Base-by-base conservation (phyloP, 176 grass and related monocot genomes). In the Oryza longistaminata region DNA sequence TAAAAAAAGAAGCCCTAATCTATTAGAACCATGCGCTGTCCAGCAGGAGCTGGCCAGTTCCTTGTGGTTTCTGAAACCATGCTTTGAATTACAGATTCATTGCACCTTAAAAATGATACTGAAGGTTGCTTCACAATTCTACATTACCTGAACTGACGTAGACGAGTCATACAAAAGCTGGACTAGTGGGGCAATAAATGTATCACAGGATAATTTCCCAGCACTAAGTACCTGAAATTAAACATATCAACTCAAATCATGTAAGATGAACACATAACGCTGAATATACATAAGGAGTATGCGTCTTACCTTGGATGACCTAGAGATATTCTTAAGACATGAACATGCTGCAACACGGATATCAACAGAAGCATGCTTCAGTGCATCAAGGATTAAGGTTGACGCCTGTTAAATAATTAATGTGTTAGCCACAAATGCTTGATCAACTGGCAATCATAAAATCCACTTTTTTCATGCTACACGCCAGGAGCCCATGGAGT, bases 281-380 rank as follows among this genome's bases (percentile, higher is more conserved):
- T 70, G 37, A 68, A 53, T 73, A 16, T 84, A 67, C 80, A 84
- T 78, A 48, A 80, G 45, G 79, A 35, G 62, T 21, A 76, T 80
- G 64, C 25, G 33, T 43, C n/a, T 79, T 76, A 94, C 96, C n/a
- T 99, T 96, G 17, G 92, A 86, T 43, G 96, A 96, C 7, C 96
- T 94, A 81, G 90, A 94, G 83, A 99, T 96, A 86, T 94, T 99
- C 91, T 93, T 99, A 64, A 99, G 86, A 84, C 93, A 95, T 81
- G 64, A 74, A 74, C 93, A 99, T 83, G 93, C 93, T 67, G 96
- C 96, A 89, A 89, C 49, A 26, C 93, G 96, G 81, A 99, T 89
- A 87, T 99, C 91, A 68, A 71, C 70, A 89, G 67, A 92, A 71
- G 94, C 86, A 84, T 99, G 91, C 71, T 99, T 96, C 73, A 99